A percentile compares a stretch with the other conserved stretches of the same genome.
These are phyloP conservation scores for Alternaria atra DNA, from an alignment of 2,329 filamentous ascomycete genomes.

Conservation along the genomic window DNA sequence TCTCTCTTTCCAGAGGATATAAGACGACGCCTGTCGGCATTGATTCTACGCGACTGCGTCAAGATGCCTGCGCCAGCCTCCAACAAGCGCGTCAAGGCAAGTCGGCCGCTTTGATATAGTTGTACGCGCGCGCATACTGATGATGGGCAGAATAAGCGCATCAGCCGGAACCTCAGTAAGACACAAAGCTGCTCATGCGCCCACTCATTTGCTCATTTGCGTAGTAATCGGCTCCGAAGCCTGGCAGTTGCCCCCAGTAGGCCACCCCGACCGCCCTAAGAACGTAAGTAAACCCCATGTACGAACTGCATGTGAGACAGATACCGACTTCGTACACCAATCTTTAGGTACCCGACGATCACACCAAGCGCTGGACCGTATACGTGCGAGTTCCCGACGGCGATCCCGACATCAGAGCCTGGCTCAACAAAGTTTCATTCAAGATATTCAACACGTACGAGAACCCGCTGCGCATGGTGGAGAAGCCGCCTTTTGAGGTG, in stretches of 20 bases:
- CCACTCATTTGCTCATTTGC: constrained; percentile 32
- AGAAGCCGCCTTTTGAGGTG: constrained; percentile 82
- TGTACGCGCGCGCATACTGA: constrained; percentile 22
- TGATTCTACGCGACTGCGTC: neutral
- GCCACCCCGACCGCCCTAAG: constrained; percentile 68
- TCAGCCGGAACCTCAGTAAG: constrained; percentile 52
- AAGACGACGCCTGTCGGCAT: neutral
- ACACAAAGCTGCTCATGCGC: neutral
- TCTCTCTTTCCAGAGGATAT: neutral
- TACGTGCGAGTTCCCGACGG: constrained; percentile 91
- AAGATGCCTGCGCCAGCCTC: constrained; percentile 63
- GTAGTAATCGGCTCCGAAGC: constrained; percentile 61
- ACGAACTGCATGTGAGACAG: too few relatives aligned
- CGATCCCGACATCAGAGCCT: constrained; percentile 86
- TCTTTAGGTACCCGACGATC: constrained; percentile 71
- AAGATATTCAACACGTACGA: constrained; percentile 97
- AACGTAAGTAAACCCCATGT: constrained; percentile 57
- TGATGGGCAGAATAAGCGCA: constrained; percentile 49
- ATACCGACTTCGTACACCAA: too few relatives aligned
- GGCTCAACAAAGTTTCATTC: constrained; percentile 96
- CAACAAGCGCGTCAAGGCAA: constrained; percentile 62
- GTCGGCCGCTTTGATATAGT: constrained; percentile 2
- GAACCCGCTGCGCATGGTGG: constrained; percentile 80
- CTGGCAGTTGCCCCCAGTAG: constrained; percentile 71
- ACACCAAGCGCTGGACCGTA: constrained; percentile 96